Base-by-base conservation (phyloP, 495 filamentous ascomycete species). In the Penicillium coprophilum region DNA sequence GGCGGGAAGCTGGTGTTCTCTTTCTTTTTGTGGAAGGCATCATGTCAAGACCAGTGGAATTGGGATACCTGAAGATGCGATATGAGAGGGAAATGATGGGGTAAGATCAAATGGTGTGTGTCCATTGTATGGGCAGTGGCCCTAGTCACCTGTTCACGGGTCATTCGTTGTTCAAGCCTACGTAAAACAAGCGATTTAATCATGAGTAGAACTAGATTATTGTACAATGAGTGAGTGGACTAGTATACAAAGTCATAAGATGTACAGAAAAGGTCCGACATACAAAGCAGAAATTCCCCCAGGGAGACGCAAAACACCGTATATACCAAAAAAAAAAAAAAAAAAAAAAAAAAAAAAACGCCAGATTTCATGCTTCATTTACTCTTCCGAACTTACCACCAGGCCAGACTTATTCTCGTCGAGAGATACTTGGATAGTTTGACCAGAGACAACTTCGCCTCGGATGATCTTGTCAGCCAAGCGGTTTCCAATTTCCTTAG, bases 381-480 rank as follows among this genome's bases (percentile, higher is more conserved):
- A 63, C 28, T 46, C 62, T 41, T 69, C 60, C 21, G 61, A 27
- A 1, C 59, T 56, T 12, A 79, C 67, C 48, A 70, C 58, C 44
- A 77, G 61, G 10, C 64, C 64, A 60, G 62, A 58, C 55, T 75
- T 76, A 21, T 72, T 67, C 11, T 64, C 64, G 49, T 81, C 87
- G 36, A 96, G 77, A 34, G 72, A 76, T 4, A 95, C 88, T 36
- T 74, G 74, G 15, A 88, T 92, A 6, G 72, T 76, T 59, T 96
- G 87, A 1, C 90, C 93, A 31, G 70, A 80, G 67, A 84, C 86
- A 34, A 97, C 73, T 67, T 92, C 79, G 11, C 94, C 94, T 36
- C 90, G 79, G 55, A 97, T 96, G 60, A 98, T 92, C 77, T 85
- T 88, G 60, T 95, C 91, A 0, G 95, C 94, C 27, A 97, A 77